Evolutionary conservation across 2,329 filamentous ascomycete species (phyloP), one percentile per base, ranked within the genome.

Genomic region (Neocatenulostroma microsporum): DNA sequence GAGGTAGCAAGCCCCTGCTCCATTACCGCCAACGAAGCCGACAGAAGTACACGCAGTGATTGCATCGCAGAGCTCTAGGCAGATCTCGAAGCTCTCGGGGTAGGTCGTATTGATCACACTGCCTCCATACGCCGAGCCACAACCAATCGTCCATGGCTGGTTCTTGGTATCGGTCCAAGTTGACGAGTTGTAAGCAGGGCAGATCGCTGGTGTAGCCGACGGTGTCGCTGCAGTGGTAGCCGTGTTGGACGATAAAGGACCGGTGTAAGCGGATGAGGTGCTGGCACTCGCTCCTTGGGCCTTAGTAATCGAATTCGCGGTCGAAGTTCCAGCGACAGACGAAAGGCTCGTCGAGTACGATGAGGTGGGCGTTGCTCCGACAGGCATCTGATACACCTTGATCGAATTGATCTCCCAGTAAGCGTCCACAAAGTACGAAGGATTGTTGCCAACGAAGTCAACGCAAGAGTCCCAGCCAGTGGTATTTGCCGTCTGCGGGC

Each of bases 391-490:
- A 39, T 62, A 66, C 2, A 67, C 58, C 26, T 48, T 52, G 36
- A 66, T 45, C n/a, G 55, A 61, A 27, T 61, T 60, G 44, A 66
- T 59, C 14, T 57, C 54, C 60, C 60, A 67, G 45, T 62, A 67
- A 1, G 62, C 57, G 9, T 58, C 43, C 9, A 45, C 52, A 25
- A 62, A 56, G 12, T 45, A 40, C 2, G 46, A 21, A 1, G 56
- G 55, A 32, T 61, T 57, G 26, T 46, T 50, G 26, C 52, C 57
- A 13, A 61, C 57, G 32, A 44, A 61, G 14, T 54, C 45, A 5
- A 51, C 50, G 37, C 59, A 62, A 5, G 52, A 51, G 17, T 46
- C 23, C 23, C 23, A 24, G 9, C 8, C 23, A 24, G n/a, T n/a
- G n/a, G n/a, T n/a, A n/a, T 34, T 37, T 20, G 41, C 21, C 8